These are phyloP conservation scores for Boletus rubescentipes DNA, from an alignment of 768 basidiomycete species.

Conservation along the genomic window DNA sequence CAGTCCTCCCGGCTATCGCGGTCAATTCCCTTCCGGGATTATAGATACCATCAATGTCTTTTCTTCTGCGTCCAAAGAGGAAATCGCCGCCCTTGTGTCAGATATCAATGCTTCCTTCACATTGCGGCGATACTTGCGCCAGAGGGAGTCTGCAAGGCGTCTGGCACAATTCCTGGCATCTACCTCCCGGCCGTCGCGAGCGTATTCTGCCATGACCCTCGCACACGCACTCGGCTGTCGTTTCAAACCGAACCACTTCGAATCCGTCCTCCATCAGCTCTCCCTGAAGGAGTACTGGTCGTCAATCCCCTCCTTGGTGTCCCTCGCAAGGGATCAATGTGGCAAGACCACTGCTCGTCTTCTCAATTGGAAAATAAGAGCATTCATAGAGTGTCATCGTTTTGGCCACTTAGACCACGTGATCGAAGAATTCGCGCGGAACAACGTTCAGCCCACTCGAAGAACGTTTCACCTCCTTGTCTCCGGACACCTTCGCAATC, in stretches of 20 bases:
- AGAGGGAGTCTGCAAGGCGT: conserved; percentile 32
- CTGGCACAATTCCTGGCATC: conserved; percentile 37
- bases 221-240: conserved; percentile 49
- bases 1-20: neutral
- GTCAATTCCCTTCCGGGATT: conserved; percentile 24
- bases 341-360: conserved; percentile 53
- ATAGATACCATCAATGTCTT: conserved; percentile 28
- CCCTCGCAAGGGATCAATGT: conserved; percentile 48
- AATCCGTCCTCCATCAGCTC: conserved; percentile 50
- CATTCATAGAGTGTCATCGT: conserved; percentile 53
- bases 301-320: conserved; percentile 46
- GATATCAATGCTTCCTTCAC: conserved; percentile 24
- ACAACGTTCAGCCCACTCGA: conserved; percentile 48
- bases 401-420: conserved; percentile 46
- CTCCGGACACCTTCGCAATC: conserved; percentile 66
- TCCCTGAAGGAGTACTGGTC: conserved; percentile 50
- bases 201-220: conserved; percentile 46
- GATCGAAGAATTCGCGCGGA: conserved; percentile 49
- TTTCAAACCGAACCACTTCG: conserved; percentile 57
- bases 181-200: conserved; percentile 38
- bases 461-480: conserved; percentile 71
- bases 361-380: conserved; percentile 70
- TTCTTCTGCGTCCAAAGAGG: conserved; percentile 16
- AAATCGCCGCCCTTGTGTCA: conserved; percentile 8
- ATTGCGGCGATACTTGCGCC: conserved; percentile 27